Percentiles rank a stretch among this genome's conserved stretches.
Conservation (phyloP, 2,329 filamentous ascomycete genomes). For the Hypomyces rosellus region DNA sequence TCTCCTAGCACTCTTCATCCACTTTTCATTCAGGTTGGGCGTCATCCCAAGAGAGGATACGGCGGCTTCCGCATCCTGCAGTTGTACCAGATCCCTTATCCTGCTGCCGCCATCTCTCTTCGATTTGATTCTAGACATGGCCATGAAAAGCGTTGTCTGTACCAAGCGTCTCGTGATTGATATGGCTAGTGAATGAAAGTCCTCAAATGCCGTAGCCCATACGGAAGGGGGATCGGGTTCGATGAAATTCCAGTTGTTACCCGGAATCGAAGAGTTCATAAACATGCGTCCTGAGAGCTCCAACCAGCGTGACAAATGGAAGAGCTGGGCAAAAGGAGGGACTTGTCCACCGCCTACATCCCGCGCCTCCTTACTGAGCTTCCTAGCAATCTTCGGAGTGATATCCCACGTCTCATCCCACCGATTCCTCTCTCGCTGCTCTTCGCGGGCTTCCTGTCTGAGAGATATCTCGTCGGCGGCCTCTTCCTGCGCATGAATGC, state of each 20-base stretch:
- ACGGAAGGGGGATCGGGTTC: conserved; percentile 61
- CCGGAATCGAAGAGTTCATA: conserved; percentile 61
- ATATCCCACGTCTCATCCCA: conserved; percentile 66
- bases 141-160: conserved; percentile 61
- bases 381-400: conserved; percentile 31
- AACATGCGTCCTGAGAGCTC: conserved; percentile 60
- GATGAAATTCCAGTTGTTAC: conserved; percentile 62
- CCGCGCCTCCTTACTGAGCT: conserved; percentile 19
- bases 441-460: conserved; percentile 58
- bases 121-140: conserved; percentile 60
- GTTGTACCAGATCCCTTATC: conserved; percentile 29
- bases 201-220: conserved; percentile 66
- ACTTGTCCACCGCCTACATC: conserved; percentile 17
- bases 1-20: conserved; percentile 43
- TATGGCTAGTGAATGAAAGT: conserved; percentile 63
- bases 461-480: conserved; percentile 60
- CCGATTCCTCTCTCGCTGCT: conserved; percentile 49
- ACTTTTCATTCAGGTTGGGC: conserved; percentile 34
- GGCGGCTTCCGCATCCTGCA: conserved; percentile 44
- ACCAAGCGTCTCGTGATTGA: conserved; percentile 66
- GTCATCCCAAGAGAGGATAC: conserved; percentile 40
- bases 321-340: conserved; percentile 48
- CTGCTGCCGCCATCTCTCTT: conserved; percentile 27
- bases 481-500: conserved; percentile 58
- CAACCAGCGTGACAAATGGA: conserved; percentile 56